Base-by-base conservation (phyloP, 306 rosid species). In the Vicia villosa region DNA sequence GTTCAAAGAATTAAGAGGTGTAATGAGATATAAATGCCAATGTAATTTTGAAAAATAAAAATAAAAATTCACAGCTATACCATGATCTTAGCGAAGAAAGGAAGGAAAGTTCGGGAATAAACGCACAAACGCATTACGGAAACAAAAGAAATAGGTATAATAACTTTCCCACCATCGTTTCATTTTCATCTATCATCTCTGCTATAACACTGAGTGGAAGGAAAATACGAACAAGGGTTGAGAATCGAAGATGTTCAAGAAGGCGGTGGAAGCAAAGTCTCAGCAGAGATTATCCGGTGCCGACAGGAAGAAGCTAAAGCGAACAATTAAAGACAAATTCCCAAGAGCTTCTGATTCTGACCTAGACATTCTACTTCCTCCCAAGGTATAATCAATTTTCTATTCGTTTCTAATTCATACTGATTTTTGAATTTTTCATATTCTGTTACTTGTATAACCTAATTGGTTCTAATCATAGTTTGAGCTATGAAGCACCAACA, bases 251-350 rank as follows among this genome's bases (percentile, higher is more conserved):
- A 87, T 93, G 98, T 90, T 93, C 83, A 93, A 93, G 96, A 93
- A 93, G 94, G 88, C 86, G 64, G 84, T 83, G 56, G 97, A 93
- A 66, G 83, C 91, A 6, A 88, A 81, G 83, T 83, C 89, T 15
- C 98, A 90, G 74, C 98, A 93, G 77, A 83, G 98, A 36, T 56
- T 90, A n/a, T 93, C 98, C 0, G 98, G 98, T 63, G 97, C 96
- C 9, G 98, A 93, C 69, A 74, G 79, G 30, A 93, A 93, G 81
- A 93, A 90, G 85, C 89, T 93, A 0, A 85, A 71, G 63, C 83
- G 98, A 69, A 84, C 72, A 68, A 16, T 88, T 65, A 86, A 75
- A 36, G 89, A 85, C 3, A 87, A 84, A 55, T 90, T 93, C 55
- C 85, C 91, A 2, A 46, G 76, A 49, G 87, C 85, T 68, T 93